Percentiles rank a stretch among this genome's conserved stretches.
Evolutionary conservation across 106 monocot species (phyloP).

Genomic region (Acorus calamus): DNA sequence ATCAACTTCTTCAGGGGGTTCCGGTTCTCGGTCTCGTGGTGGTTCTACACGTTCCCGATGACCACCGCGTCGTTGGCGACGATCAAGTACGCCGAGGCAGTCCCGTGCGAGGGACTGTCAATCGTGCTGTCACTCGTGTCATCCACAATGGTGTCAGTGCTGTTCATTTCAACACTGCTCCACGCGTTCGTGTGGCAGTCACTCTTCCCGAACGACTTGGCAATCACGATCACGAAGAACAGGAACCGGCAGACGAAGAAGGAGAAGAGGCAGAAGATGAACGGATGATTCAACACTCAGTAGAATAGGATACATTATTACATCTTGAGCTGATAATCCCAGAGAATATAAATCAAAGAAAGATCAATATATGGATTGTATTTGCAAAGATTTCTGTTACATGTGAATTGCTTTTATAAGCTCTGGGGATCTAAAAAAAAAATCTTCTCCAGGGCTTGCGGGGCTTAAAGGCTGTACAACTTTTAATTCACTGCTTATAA

Average conservation of each 20-base stretch:
- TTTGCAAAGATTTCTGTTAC: too few relatives aligned
- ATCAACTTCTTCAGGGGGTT: slow-evolving; percentile 92
- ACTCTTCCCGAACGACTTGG: slow-evolving; percentile 77
- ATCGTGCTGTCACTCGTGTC: slow-evolving; percentile 56
- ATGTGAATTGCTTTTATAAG: too few relatives aligned
- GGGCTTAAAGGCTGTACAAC: too few relatives aligned
- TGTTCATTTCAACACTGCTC: slow-evolving; percentile 65
- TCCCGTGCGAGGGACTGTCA: slow-evolving; percentile 46
- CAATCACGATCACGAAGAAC: slow-evolving; percentile 78
- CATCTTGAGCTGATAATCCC: not conserved
- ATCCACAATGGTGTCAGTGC: slow-evolving; percentile 52
- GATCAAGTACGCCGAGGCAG: slow-evolving; percentile 71
- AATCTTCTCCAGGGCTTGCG: too few relatives aligned
- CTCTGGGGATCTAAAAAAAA: too few relatives aligned
- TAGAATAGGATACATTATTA: not conserved
- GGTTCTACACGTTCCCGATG: slow-evolving; percentile 96
- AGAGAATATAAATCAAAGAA: too few relatives aligned
- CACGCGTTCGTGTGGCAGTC: slow-evolving; percentile 64
- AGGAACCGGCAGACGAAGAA: slow-evolving; percentile 11
- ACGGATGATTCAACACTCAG: not conserved
- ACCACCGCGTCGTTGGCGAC: slow-evolving; percentile 75
- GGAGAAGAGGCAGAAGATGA: slow-evolving; percentile 16
- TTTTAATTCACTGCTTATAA: too few relatives aligned
- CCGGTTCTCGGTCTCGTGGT: slow-evolving; percentile 88
- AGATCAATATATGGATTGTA: too few relatives aligned